Base-by-base conservation (phyloP, 2,329 filamentous ascomycete genomes). In the Achaetomium macrosporum region DNA sequence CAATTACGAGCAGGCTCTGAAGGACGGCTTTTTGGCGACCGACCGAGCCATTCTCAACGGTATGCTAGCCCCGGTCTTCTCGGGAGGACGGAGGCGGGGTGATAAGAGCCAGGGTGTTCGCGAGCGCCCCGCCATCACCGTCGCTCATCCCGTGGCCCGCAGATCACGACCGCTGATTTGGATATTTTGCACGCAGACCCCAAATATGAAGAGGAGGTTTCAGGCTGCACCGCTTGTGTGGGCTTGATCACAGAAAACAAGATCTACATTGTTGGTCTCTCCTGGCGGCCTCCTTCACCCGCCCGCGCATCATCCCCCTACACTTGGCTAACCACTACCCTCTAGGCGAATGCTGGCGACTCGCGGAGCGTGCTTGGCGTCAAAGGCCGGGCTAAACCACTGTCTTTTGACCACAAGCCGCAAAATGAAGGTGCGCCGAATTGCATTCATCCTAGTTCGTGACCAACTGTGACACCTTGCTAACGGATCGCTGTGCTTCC, bases 391-490 rank as follows among this genome's bases (percentile, higher is more conserved):
- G 93, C 93, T 62, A 99, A 97, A 76, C 93, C 93, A 48, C 79
- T 99, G 56, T 99, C 93, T n/a, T 95, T 95, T 68, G 93, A 99
- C 70, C 93, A 99, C 78, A 99, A 99, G 75, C 93, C 93, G 40
- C 91, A 96, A 71, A 96, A 97, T 63, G 93, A 99, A 81, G 89
- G 90, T 95, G 68, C 53, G 76, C 53, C 36, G 33, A 44, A 25
- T 20, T 54, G 35, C 16, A 10, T 17, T 37, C 25, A n/a, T 30
- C 41, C 16, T 35, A 15, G 3, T 36, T 33, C n/a, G n/a, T 46
- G 17, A 42, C 39, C 47, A n/a, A 13, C 35, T 37, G 19, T 33
- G 20, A 35, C 16, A 40, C 41, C 48, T 31, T 50, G 52, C 56
- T 61, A 47, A 64, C 57, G 11, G 6, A 30, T 46, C 42, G 20